Evolutionary conservation across 2,329 filamentous ascomycete genomes (phyloP).

Genomic region (Fusarium sp.): DNA sequence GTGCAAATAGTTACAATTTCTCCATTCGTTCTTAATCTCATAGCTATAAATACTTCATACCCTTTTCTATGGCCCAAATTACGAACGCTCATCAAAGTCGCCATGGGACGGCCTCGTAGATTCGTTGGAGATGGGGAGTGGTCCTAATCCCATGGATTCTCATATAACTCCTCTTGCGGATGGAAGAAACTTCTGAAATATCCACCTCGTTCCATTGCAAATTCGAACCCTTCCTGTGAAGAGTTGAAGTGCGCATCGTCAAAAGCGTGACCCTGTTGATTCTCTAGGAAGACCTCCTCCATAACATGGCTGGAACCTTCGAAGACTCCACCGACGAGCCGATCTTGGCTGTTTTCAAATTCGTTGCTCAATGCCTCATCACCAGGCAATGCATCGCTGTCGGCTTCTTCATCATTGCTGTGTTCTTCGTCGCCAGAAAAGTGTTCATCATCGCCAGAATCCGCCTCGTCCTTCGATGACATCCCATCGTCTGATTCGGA

Average conservation of each 20-base stretch:
- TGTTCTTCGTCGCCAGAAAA: no score
- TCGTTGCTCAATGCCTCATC: not conserved
- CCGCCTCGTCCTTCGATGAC: accelerated
- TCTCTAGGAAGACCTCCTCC: no score
- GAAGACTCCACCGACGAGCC: not conserved
- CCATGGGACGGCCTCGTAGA: not conserved
- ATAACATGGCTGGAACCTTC: not conserved
- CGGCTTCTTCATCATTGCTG: no score
- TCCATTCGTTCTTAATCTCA: no score
- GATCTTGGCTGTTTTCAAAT: not conserved
- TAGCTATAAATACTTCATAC: no score
- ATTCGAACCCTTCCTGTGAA: no score
- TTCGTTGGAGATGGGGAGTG: not conserved
- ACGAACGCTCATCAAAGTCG: not conserved
- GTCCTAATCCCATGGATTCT: not conserved
- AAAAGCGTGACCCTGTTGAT: not conserved
- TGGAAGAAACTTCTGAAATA: accelerated
- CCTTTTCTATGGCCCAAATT: no score
- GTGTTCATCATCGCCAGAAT: not conserved
- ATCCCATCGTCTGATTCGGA: accelerated
- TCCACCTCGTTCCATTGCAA: no score
- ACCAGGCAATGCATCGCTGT: no score
- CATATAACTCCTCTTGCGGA: not conserved
- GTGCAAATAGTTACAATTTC: no score
- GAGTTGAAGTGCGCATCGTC: not conserved